These are phyloP conservation scores for Colletotrichum chlorophyti DNA, from an alignment of 2,329 filamentous ascomycete species.

Conservation along the genomic window DNA sequence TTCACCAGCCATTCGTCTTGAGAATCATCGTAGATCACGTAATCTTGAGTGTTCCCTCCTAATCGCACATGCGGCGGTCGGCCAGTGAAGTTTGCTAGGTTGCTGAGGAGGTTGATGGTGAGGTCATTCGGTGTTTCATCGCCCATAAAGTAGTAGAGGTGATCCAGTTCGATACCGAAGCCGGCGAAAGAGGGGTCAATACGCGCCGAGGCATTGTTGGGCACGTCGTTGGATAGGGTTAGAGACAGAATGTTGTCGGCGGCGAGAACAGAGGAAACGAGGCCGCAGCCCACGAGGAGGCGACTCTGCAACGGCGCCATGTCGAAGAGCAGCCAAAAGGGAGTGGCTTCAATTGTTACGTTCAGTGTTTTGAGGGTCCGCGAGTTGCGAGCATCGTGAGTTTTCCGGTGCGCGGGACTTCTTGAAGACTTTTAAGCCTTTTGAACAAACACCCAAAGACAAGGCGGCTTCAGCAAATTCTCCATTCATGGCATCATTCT, in stretches of 20 bases:
- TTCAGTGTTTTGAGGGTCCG: no score
- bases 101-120: slow-evolving; percentile 12
- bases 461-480: slow-evolving; percentile 1
- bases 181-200: slow-evolving; percentile 25
- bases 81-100: slow-evolving; percentile 23
- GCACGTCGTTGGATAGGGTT: slow-evolving; percentile 14
- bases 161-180: slow-evolving; percentile 25
- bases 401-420: slow-evolving; percentile 4
- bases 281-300: slow-evolving; percentile 17
- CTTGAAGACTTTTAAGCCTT: slow-evolving; percentile 13
- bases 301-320: slow-evolving; percentile 23
- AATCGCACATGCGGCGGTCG: slow-evolving; percentile 16
- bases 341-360: background rate
- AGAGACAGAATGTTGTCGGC: slow-evolving; percentile 12
- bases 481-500: slow-evolving; percentile 23
- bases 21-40: slow-evolving; percentile 21
- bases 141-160: slow-evolving; percentile 27
- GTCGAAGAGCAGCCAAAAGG: background rate
- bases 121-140: slow-evolving; percentile 23
- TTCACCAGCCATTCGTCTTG: slow-evolving; percentile 24
- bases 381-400: slow-evolving; percentile 13
- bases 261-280: slow-evolving; percentile 8
- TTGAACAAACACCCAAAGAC: background rate
- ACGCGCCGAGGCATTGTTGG: slow-evolving; percentile 5
- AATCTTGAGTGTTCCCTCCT: slow-evolving; percentile 26